Percentiles rank a stretch among this genome's conserved stretches.
These are phyloP conservation scores for Collybia mongolica DNA, from an alignment of 768 basidiomycete species.

Conservation along the genomic window DNA sequence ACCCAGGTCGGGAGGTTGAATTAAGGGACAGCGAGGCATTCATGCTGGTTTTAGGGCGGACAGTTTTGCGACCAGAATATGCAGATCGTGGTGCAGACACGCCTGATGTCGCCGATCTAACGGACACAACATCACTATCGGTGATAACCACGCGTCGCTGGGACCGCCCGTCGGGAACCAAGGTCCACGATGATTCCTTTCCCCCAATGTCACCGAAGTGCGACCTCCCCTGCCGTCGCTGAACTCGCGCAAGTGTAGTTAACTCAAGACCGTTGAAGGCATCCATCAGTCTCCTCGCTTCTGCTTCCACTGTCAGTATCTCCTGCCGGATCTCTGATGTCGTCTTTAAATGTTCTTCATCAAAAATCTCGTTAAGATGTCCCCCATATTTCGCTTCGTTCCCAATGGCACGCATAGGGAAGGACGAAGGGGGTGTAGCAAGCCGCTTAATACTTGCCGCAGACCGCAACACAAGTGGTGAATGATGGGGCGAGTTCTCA, in stretches of 20 bases:
- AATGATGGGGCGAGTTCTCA: conserved; percentile 24
- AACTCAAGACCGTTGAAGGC: conserved; percentile 81
- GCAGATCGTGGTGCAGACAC: conserved; percentile 48
- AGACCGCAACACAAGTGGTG: conserved; percentile 39
- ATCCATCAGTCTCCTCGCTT: conserved; percentile 68
- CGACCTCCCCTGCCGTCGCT: conserved; percentile 28
- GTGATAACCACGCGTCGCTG: conserved; percentile 32
- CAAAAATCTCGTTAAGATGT: conserved; percentile 40
- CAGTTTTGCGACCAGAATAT: conserved; percentile 34
- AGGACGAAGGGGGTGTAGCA: conserved; percentile 61
- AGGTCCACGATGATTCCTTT: conserved; percentile 32
- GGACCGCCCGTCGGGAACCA: conserved; percentile 33
- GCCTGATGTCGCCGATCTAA: conserved; percentile 51
- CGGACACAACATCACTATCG: conserved; percentile 51
- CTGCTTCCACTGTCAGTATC: conserved; percentile 68
- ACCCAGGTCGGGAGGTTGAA: conserved; percentile 30
- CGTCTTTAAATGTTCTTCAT: conserved; percentile 59
- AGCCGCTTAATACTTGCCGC: conserved; percentile 43
- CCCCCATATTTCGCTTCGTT: conserved; percentile 37
- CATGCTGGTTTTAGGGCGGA: conserved; percentile 31
- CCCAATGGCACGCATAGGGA: conserved; percentile 36
- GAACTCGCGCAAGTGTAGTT: conserved; percentile 55
- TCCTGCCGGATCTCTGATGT: conserved; percentile 63
- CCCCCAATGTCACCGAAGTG: conserved; percentile 12
- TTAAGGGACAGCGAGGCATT: conserved; percentile 22